phyloP scores from a whole-genome alignment of 2,329 filamentous ascomycete species.

The Botrytis byssoidea region DNA sequence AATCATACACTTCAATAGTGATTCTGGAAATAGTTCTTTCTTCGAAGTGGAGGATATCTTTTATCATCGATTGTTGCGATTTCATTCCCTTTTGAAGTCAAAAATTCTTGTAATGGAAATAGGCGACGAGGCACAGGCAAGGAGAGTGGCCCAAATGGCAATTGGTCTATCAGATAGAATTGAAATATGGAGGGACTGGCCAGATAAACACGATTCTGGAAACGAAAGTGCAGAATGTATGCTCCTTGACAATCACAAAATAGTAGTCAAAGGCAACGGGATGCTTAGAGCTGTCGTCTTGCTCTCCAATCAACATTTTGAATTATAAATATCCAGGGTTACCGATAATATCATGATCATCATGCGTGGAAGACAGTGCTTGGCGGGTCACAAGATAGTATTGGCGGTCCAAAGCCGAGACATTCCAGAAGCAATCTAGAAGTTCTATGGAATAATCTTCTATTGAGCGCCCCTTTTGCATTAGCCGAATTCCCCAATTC shows the following conservation, averaged over 20 bases:
- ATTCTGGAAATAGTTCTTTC: not conserved
- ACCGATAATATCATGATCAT: not conserved
- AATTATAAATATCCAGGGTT: not conserved
- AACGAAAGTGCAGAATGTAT: not conserved
- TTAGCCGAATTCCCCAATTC: not conserved
- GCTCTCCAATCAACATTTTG: not conserved
- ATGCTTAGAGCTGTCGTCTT: conserved; percentile 26
- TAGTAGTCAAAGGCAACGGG: conserved; percentile 28
- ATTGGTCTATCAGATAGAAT: conserved; percentile 37
- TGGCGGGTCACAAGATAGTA: not conserved
- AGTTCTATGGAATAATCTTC: not conserved
- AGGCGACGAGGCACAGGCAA: conserved; percentile 66
- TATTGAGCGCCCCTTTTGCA: conserved; percentile 9
- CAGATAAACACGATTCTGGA: conserved; percentile 40
- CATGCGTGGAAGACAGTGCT: not conserved
- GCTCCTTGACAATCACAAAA: not conserved
- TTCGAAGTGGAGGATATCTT: conserved; percentile 47
- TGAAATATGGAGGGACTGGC: conserved; percentile 73
- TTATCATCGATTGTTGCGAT: conserved; percentile 62
- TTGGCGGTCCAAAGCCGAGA: not conserved
- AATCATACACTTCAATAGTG: not conserved
- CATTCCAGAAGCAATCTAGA: conserved; percentile 3
- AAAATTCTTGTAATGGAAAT: conserved; percentile 67
- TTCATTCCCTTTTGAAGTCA: conserved; percentile 47
- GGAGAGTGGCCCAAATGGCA: conserved; percentile 57